Percentiles rank a stretch among this genome's conserved stretches.
These are phyloP conservation scores for Luzula sylvatica DNA, from an alignment of 176 grass and related monocot genomes.

Conservation along the genomic window DNA sequence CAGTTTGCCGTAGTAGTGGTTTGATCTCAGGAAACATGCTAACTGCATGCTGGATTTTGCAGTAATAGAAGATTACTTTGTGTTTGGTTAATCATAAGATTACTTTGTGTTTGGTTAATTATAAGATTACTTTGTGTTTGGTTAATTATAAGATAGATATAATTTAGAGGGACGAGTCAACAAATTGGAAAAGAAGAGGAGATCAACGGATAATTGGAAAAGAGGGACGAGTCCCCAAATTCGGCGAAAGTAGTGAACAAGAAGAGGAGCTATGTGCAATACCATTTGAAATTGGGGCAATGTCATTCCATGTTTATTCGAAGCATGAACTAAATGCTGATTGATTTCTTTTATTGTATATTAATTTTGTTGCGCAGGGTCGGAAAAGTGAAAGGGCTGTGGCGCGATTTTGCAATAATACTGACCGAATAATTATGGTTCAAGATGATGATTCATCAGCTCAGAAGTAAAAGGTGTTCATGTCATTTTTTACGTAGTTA, in stretches of 20 bases:
- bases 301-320: slow-evolving; percentile 39
- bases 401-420: slow-evolving; percentile 17
- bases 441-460: slow-evolving; percentile 22
- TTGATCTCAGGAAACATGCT: no score
- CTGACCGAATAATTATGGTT: slow-evolving; percentile 39
- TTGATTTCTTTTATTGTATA: not conserved
- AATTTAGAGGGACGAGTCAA: no score
- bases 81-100: no score
- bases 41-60: no score
- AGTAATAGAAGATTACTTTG: no score
- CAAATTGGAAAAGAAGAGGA: no score
- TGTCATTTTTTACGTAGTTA: no score
- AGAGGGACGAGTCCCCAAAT: not conserved
- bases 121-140: no score
- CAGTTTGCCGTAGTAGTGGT: no score
- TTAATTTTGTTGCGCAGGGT: no score
- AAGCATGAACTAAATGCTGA: not conserved
- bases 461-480: slow-evolving; percentile 26
- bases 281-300: slow-evolving; percentile 89
- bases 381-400: slow-evolving; percentile 61
- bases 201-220: not conserved
- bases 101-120: no score
- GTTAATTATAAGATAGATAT: no score
- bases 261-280: slow-evolving; percentile 79
- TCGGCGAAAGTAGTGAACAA: slow-evolving; percentile 40